Conservation (phyloP, 768 basidiomycete species). For the Rhodotorula graminis region DNA sequence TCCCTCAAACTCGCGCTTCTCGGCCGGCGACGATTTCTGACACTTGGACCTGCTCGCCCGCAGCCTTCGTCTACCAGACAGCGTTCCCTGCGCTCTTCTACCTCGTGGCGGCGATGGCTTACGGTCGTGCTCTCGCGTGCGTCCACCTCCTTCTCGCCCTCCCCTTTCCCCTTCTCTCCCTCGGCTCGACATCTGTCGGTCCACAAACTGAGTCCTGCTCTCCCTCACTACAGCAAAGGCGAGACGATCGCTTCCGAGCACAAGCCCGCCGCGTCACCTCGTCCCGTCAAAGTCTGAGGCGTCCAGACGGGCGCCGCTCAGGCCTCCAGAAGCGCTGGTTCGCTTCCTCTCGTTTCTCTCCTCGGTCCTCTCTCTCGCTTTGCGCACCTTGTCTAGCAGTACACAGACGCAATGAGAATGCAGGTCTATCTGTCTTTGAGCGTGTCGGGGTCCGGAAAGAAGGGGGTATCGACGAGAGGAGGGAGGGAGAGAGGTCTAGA, state of each 20-base stretch:
- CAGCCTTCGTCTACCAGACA: constrained; percentile 55
- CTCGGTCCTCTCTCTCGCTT: neutral
- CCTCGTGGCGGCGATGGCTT: constrained; percentile 64
- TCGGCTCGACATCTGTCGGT: too few relatives aligned
- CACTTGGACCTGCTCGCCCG: neutral
- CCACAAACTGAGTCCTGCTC: too few relatives aligned
- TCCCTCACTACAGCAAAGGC: neutral
- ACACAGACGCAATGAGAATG: neutral
- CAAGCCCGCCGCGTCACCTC: too few relatives aligned
- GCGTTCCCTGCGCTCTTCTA: constrained; percentile 79
- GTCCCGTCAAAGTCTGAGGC: neutral
- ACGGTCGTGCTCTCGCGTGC: constrained; percentile 54
- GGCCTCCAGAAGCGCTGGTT: too few relatives aligned
- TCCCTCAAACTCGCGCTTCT: constrained; percentile 64
- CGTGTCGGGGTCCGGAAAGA: neutral
- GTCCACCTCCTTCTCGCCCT: neutral
- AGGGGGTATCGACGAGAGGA: neutral
- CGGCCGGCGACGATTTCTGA: constrained; percentile 31
- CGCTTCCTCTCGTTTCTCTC: too few relatives aligned
- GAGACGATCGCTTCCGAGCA: neutral
- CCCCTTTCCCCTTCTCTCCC: neutral
- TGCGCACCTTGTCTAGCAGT: too few relatives aligned
- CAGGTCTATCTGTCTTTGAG: neutral
- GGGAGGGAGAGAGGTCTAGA: neutral
- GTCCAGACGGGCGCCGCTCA: too few relatives aligned